phyloP scores from a whole-genome alignment of 2,329 filamentous ascomycete genomes.

The Trichoderma hamatum region DNA sequence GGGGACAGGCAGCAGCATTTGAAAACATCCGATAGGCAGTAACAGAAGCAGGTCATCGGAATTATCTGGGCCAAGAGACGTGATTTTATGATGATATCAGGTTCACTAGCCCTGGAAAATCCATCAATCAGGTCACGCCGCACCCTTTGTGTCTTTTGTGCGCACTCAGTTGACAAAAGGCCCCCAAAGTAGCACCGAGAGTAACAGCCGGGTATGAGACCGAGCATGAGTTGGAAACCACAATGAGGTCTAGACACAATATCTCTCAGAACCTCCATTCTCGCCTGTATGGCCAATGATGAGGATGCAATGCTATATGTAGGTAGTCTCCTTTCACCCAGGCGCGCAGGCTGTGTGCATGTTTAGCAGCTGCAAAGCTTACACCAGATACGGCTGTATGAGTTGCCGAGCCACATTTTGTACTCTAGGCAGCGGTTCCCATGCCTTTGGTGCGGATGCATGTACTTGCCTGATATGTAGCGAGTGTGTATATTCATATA shows the following conservation, averaged over 20 bases:
- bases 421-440: background rate
- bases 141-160: background rate
- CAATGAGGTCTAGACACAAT: background rate
- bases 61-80: background rate
- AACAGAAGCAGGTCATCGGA: background rate
- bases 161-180: background rate
- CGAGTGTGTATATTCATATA: background rate
- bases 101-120: background rate
- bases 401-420: background rate
- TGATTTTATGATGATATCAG: conserved; percentile 6
- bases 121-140: background rate
- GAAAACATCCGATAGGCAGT: background rate
- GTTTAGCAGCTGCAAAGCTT: background rate
- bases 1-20: background rate
- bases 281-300: background rate
- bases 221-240: background rate
- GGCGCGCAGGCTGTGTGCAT: background rate
- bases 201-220: background rate
- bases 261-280: background rate
- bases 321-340: background rate
- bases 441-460: background rate
- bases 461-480: background rate
- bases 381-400: background rate
- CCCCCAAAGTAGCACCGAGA: background rate
- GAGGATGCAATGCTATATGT: background rate